These are phyloP conservation scores for Debaryomyces udenii DNA, from an alignment of 1,139 yeast species.

Conservation along the genomic window DNA sequence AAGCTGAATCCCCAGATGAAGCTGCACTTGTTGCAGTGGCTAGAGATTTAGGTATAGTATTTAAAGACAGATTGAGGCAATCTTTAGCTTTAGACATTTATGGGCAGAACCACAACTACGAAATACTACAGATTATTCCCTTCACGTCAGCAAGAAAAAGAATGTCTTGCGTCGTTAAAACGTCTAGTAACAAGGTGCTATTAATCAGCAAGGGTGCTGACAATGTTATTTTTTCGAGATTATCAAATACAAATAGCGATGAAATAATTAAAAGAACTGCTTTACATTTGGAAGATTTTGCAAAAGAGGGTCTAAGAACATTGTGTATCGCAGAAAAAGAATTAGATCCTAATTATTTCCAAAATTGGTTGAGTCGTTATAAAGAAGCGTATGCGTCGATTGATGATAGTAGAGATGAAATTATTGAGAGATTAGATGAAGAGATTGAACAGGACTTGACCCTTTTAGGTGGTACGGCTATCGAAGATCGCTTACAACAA, in stretches of 20 bases:
- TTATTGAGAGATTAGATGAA: constrained; percentile 78
- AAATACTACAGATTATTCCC: constrained; percentile 75
- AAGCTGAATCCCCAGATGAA: constrained; percentile 99
- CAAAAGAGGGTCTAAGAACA: constrained; percentile 96
- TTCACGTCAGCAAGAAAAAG: constrained; percentile 91
- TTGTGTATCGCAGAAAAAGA: constrained; percentile 88
- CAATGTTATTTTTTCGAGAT: constrained; percentile 79
- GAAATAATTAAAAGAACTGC: constrained; percentile 56
- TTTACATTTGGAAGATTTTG: constrained; percentile 84
- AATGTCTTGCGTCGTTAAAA: constrained; percentile 56
- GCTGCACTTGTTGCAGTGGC: constrained; percentile 95
- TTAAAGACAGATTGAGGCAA: constrained; percentile 72
- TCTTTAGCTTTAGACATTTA: constrained; percentile 72
- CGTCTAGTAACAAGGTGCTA: constrained; percentile 54
- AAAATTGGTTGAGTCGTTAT: constrained; percentile 69
- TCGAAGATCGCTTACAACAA: constrained; percentile 91
- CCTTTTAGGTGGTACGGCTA: constrained; percentile 94
- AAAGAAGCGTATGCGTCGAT: constrained; percentile 75
- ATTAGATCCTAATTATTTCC: constrained; percentile 60
- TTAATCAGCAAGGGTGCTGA: constrained; percentile 94
- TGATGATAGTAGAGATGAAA: constrained; percentile 73
- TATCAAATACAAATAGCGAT: constrained; percentile 41
- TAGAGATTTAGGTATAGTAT: constrained; percentile 85
- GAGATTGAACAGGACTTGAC: constrained; percentile 73
- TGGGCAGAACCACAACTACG: constrained; percentile 72